Conservation (phyloP, 228 moss, liverwort and hornwort genomes). For the Sphagnum fallax region DNA sequence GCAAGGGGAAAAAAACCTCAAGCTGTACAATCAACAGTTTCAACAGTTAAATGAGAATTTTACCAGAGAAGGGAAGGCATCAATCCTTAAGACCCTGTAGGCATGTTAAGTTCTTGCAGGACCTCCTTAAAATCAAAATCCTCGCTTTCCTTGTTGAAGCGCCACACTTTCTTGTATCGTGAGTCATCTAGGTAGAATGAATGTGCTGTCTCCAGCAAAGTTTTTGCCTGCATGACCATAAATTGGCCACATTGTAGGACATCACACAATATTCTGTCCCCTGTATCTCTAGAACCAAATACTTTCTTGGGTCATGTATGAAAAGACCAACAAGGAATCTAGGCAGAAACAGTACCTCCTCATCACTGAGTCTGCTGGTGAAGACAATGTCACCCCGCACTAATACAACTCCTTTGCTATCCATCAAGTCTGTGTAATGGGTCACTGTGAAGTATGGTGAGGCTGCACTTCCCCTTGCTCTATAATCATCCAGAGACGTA, state of each 20-base stretch:
- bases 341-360: constrained; percentile 36
- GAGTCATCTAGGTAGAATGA: constrained; percentile 61
- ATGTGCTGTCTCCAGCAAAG: constrained; percentile 44
- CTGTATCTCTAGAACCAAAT: not conserved
- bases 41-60: too few relatives aligned
- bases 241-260: not conserved
- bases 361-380: constrained; percentile 84
- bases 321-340: too few relatives aligned
- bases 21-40: too few relatives aligned
- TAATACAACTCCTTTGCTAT: constrained; percentile 78
- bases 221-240: constrained; percentile 33
- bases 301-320: too few relatives aligned
- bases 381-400: constrained; percentile 95
- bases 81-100: constrained; percentile 2
- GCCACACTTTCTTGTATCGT: constrained; percentile 48
- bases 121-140: constrained; percentile 59
- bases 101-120: constrained; percentile 41
- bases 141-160: constrained; percentile 51
- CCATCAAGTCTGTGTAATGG: constrained; percentile 74
- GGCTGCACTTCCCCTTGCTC: constrained; percentile 70
- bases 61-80: too few relatives aligned
- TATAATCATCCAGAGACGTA: constrained; percentile 83
- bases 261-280: not conserved
- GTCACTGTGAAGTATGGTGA: constrained; percentile 91
- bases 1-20: too few relatives aligned